phyloP scores from a whole-genome alignment of 352 stramenopile genomes.

The Aphanomyces astaci region DNA sequence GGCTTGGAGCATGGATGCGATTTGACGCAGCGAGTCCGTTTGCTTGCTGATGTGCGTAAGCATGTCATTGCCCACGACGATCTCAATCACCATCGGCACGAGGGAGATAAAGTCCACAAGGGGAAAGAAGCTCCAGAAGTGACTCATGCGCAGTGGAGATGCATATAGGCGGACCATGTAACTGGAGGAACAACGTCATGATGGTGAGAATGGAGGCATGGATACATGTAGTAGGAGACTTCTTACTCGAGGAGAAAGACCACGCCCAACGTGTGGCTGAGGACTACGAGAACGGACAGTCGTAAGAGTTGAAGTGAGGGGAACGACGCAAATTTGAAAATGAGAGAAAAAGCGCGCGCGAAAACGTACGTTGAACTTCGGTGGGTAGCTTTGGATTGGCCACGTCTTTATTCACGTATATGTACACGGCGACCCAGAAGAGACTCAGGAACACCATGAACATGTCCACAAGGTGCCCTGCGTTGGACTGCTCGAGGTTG shows the following conservation, averaged over 20 bases:
- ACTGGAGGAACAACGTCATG: slow-evolving; percentile 22
- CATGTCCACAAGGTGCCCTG: slow-evolving; percentile 35
- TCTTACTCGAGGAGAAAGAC: slow-evolving; percentile 67
- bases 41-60: slow-evolving; percentile 18
- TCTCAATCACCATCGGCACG: slow-evolving; percentile 46
- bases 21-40: slow-evolving; percentile 1
- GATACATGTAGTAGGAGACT: no score
- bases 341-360: not conserved
- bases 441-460: slow-evolving; percentile 48
- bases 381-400: slow-evolving; percentile 25
- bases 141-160: slow-evolving; percentile 51
- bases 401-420: slow-evolving; percentile 47
- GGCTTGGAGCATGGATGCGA: slow-evolving; percentile 27
- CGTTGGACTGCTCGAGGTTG: slow-evolving; percentile 61
- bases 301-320: not conserved
- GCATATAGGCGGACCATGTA: slow-evolving; percentile 58
- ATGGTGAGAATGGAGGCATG: no score
- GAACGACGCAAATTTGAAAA: no score
- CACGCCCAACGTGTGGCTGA: slow-evolving; percentile 24
- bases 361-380: slow-evolving; percentile 45
- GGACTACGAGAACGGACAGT: not conserved
- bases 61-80: slow-evolving; percentile 15
- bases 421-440: slow-evolving; percentile 56
- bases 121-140: slow-evolving; percentile 41
- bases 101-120: slow-evolving; percentile 54